Base-by-base conservation (phyloP, 805 yeast species). In the Nakazawaea laoshanensis region DNA sequence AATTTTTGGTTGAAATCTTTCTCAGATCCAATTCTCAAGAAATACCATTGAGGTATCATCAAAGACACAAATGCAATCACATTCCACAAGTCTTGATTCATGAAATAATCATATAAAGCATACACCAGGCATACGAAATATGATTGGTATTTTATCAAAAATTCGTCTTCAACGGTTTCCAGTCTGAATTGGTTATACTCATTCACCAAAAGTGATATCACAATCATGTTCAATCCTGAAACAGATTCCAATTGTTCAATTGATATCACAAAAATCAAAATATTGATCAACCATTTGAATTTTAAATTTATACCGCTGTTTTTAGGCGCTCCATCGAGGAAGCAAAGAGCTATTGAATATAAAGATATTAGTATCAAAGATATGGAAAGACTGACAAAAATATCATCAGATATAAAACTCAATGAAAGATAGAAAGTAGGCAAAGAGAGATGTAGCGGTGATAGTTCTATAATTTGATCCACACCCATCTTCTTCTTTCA, bases 371-470 rank as follows among this genome's bases (percentile, higher is more conserved):
- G 20, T 8, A 35, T 19, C 20, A 20, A 19, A 15, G 20, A 20
- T 11, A 29, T 26, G 21, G 25, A 19, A 19, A 18, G 13, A 15
- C 17, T 23, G 15, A 29, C 7, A 5, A 15, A 29, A 24, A 19
- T 10, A 7, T 18, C 14, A 27, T 22, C 32, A 27, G 42, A 36
- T 7, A 53, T 44, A 10, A 54, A 37, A 4, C 49, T 47, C 27
- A 52, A 41, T 2, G 63, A 56, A 10, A 52, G 46, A 25, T 51
- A 38, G 11, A 58, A 39, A 1, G 58, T 52, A 10, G 63, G 62
- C 7, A 58, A 35, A 1, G 61, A 46, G 27, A 58, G 32, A 26
- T 52, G 52, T 19, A 55, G 32, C 5, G 63, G 63, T 1, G 60
- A 48, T 13, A 49, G 38, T 22, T 53, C 57, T 7, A 51, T 37